Evolutionary conservation across 768 basidiomycete genomes (phyloP), one percentile per base, ranked within the genome.

Genomic region (Terana coerulea): DNA sequence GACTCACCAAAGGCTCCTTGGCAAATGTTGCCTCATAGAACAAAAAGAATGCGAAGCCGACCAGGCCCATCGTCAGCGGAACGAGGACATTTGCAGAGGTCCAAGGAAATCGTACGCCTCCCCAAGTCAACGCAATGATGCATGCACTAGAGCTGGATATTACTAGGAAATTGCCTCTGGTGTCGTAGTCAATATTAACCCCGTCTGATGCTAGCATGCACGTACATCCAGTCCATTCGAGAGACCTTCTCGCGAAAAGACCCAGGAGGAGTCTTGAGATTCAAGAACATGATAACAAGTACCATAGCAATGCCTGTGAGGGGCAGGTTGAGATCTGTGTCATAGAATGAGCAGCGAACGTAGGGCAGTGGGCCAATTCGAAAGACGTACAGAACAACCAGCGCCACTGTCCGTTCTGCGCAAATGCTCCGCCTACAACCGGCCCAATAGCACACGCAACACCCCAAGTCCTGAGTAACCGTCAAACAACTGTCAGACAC

Each of bases 91-190:
- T 56, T 17, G 43, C 58, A 0, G 66, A 67, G 0, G 44, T 33
- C 72, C 73, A 74, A 0, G 67, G 29, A 56, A 66, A 72, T 3
- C 50, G 43, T 17, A 68, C 60, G 7, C 73, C 72, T 15, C 65
- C 72, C 68, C 62, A 67, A 49, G 65, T 57, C 35, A 66, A 41
- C 1, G 63, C 72, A 51, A 75, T 53, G 33, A 72, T 61, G 11
- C 58, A 55, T 11, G 61, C 25, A 0, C 46, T 42, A 1, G 63
- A 55, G 52, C 59, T 57, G 7, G 50, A 34, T 14, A 63, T 59
- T 10, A 67, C 55, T 11, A 66, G 28, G 14, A 49, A 21, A 39
- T 56, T 63, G 1, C 65, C 63, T 19, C 68, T 66, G 41, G 28
- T 10, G 24, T 6, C 19, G 26, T 17, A 46, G 53, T 28, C 40